Base-by-base conservation (phyloP, 1,284 basidiomycete genomes). In the Vanrija sp. region DNA sequence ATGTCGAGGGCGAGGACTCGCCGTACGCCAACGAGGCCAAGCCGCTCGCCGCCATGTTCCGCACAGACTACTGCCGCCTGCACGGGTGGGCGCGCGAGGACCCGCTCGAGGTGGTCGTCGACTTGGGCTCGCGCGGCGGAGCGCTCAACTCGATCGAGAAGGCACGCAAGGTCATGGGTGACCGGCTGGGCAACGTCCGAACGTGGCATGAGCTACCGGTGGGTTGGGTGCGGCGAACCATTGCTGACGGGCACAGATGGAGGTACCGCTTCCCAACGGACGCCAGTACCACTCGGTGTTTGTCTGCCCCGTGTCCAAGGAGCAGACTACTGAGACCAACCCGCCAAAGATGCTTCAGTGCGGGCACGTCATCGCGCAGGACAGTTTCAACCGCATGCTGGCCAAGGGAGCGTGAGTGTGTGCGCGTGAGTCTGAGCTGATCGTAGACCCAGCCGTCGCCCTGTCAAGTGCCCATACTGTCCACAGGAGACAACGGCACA, bases 331-430 rank as follows among this genome's bases (percentile, higher is more conserved):
- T 1, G 88, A 93, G 51, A 73, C 82, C 56, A 99, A 98, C 73
- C 96, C 94, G 19, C 95, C 95, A 0, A 96, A 96, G 90, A 94
- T 97, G 89, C 86, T 98, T 80, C 78, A 81, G 1, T 98, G 95
- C 71, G 95, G 95, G 1, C 96, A 99, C 76, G 91, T 95, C 38
- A 85, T 97, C 48, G 86, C 89, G 2, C 87, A 87, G 68, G 93
- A 96, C 65, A 92, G 89, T 70, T 78, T 96, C 64, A 83, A 84
- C 58, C 89, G 91, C 71, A 78, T 97, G 46, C 85, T 87, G 34
- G 34, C 34, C 68, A 96, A 95, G 78, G 83, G 87, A 66, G 88
- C 88, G 93, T 94, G 66, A 68, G 90, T 82, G 14, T 6, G 39
- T 50, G 19, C 34, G n/a, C 16, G 3, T 18, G 9, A n/a, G 38